Evolutionary conservation across 192 early-diverging fungal species (phyloP), one percentile per base, ranked within the genome.

Genomic region (Entomortierella beljakovae): DNA sequence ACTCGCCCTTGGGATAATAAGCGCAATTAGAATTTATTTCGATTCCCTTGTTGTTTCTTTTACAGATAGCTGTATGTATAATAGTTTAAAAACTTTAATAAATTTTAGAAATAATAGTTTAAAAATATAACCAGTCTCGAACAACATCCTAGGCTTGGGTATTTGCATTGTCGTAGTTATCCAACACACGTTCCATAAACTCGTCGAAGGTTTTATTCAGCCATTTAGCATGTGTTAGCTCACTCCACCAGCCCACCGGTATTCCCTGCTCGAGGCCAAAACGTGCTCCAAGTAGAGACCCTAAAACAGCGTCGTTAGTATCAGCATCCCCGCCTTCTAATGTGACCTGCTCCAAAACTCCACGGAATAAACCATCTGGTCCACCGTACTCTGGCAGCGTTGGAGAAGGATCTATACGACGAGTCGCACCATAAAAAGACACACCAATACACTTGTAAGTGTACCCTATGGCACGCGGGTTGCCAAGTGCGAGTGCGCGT

Each of bases 321-420:
- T 77, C 74, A 0, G 74, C 74, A 23, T 88, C 85, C 16, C 88
- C 88, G n/a, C 56, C 88, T 51, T 87, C 73, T n/a, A 88, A 42
- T 1, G 69, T 71, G 22, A 89, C 61, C 43, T 84, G 82, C 23
- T 76, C 85, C 50, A 89, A 83, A 23, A 85, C 38, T 3, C 71
- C 74, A 6, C 70, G 72, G 57, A 88, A 87, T 4, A 80, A 66
- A 7, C 74, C 74, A 5, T 42, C 37, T 1, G 66, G 54, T 5
- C 74, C 74, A 23, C 33, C 32, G 15, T 77, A 77, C 46, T 77
- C 74, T n/a, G 66, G 74, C 38, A 23, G 52, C n/a, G 42, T 70
- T 8, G 61, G 34, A 23, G 54, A 38, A 8, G 62, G 34, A n/a
- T 63, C 71, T 25, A 84, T 26, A 2, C 61, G 51, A 16, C 81